Percentiles rank a stretch among this genome's conserved stretches.
These are phyloP conservation scores for Leccinum longicurvipes DNA, from an alignment of 768 basidiomycete genomes.

Conservation along the genomic window DNA sequence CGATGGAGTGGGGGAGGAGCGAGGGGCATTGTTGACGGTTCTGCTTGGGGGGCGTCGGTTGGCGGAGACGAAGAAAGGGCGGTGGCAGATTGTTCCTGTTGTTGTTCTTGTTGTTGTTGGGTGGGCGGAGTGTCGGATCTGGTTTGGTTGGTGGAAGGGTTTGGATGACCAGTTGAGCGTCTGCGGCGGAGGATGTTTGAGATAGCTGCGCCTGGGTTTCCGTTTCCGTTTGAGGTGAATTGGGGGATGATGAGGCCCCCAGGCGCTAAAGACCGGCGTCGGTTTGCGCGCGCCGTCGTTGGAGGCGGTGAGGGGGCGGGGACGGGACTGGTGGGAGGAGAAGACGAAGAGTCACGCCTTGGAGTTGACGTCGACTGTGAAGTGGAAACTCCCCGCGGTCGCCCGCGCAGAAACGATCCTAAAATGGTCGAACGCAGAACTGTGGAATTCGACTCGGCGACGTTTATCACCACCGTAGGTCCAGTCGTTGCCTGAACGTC, in stretches of 20 bases:
- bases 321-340: slow-evolving; percentile 41
- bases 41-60: not conserved
- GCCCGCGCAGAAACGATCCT: slow-evolving; percentile 65
- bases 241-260: slow-evolving; percentile 34
- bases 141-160: slow-evolving; percentile 11
- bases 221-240: slow-evolving; percentile 29
- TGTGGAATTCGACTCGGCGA: slow-evolving; percentile 26
- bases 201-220: slow-evolving; percentile 32
- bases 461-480: slow-evolving; percentile 9
- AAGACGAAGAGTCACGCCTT: slow-evolving; percentile 37
- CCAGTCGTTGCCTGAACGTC: not conserved
- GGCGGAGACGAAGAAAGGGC: slow-evolving; percentile 16
- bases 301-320: slow-evolving; percentile 23
- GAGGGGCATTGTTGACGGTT: slow-evolving; percentile 16
- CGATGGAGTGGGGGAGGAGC: slow-evolving; percentile 21
- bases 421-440: slow-evolving; percentile 58
- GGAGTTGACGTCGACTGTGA: slow-evolving; percentile 36
- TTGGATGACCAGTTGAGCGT: slow-evolving; percentile 59
- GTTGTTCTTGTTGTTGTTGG: not conserved
- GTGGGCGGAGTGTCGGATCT: not conserved
- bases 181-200: slow-evolving; percentile 64
- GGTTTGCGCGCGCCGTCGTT: slow-evolving; percentile 24
- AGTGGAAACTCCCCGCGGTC: slow-evolving; percentile 59
- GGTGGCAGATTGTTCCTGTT: not conserved
- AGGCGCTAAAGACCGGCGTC: slow-evolving; percentile 40